A percentile compares a stretch with the other conserved stretches of the same genome.
Conservation (phyloP, 2,329 filamentous ascomycete genomes). For the Penicillium sp. region DNA sequence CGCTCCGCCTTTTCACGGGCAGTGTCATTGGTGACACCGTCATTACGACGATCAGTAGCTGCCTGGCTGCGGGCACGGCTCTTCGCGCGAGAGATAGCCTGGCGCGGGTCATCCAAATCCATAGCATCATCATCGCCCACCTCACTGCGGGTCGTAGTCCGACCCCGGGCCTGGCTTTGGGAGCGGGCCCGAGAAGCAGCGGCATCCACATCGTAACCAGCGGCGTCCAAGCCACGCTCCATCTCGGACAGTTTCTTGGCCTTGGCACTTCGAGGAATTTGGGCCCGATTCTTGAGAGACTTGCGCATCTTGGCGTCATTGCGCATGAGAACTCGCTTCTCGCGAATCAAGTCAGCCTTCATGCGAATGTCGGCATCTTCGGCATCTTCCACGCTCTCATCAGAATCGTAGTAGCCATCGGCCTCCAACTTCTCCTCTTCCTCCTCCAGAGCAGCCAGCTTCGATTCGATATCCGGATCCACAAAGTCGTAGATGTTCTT, state of each 20-base stretch:
- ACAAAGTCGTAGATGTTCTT: slow-evolving; percentile 98
- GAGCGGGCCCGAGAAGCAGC: slow-evolving; percentile 67
- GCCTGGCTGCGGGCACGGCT: slow-evolving; percentile 58
- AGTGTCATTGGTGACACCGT: slow-evolving; percentile 58
- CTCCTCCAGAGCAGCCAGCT: slow-evolving; percentile 84
- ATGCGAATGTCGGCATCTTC: slow-evolving; percentile 80
- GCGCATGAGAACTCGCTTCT: slow-evolving; percentile 86
- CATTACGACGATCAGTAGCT: slow-evolving; percentile 43
- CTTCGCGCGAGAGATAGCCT: slow-evolving; percentile 61
- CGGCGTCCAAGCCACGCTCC: slow-evolving; percentile 74
- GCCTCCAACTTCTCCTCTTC: slow-evolving; percentile 90
- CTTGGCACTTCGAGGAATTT: slow-evolving; percentile 77
- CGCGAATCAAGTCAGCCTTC: slow-evolving; percentile 91
- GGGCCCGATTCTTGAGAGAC: slow-evolving; percentile 91
- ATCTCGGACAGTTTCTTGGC: slow-evolving; percentile 81
- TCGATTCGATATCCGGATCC: slow-evolving; percentile 91
- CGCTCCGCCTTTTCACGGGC: slow-evolving; percentile 74
- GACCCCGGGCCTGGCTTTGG: slow-evolving; percentile 57
- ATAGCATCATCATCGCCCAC: slow-evolving; percentile 65
- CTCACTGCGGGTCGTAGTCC: slow-evolving; percentile 59
- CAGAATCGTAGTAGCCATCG: slow-evolving; percentile 89
- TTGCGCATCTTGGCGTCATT: slow-evolving; percentile 96
- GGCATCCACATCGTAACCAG: slow-evolving; percentile 76
- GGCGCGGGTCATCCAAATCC: slow-evolving; percentile 46
- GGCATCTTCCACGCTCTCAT: slow-evolving; percentile 74